These are phyloP conservation scores for Verticillium zaregamsianum DNA, from an alignment of 2,329 filamentous ascomycete genomes.

Conservation along the genomic window DNA sequence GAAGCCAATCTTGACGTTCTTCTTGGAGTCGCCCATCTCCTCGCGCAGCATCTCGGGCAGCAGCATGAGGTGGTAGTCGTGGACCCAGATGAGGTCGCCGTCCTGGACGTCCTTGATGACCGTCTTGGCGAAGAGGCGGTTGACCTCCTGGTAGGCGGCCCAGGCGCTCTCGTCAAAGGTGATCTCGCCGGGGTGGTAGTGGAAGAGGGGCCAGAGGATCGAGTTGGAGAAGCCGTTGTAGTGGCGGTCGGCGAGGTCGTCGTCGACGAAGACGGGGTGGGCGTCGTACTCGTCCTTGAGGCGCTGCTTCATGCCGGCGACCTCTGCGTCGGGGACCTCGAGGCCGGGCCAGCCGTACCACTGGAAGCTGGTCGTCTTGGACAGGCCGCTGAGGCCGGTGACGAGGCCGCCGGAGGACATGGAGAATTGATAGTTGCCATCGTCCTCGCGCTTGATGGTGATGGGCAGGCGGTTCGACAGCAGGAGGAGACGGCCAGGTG, in stretches of 20 bases:
- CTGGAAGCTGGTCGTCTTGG: slow-evolving; percentile 90
- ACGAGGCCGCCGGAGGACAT: slow-evolving; percentile 97
- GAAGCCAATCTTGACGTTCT: slow-evolving; percentile 96
- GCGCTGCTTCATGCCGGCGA: slow-evolving; percentile 67
- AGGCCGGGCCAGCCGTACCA: slow-evolving; percentile 99
- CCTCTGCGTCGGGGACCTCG: slow-evolving; percentile 83
- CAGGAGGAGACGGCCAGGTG: slow-evolving; percentile 62
- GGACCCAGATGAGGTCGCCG: slow-evolving; percentile 94
- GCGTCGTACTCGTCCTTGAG: slow-evolving; percentile 86
- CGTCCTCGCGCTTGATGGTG: slow-evolving; percentile 89
- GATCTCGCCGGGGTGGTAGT: slow-evolving; percentile 98
- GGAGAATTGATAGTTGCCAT: slow-evolving; percentile 87
- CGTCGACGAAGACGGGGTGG: slow-evolving; percentile 87
- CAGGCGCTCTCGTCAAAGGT: slow-evolving; percentile 95
- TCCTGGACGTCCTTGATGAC: slow-evolving; percentile 86
- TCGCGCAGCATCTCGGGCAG: slow-evolving; percentile 92
- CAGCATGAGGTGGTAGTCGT: slow-evolving; percentile 98
- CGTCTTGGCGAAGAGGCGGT: slow-evolving; percentile 84
- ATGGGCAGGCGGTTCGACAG: slow-evolving; percentile 94
- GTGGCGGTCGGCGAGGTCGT: slow-evolving; percentile 89
- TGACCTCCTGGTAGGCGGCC: slow-evolving; percentile 90
- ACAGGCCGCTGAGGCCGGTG: slow-evolving; percentile 84
- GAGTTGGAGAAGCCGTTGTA: slow-evolving; percentile 99
- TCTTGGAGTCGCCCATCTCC: slow-evolving; percentile 73
- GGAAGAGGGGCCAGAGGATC: slow-evolving; percentile 97